A percentile compares a stretch with the other conserved stretches of the same genome.
phyloP scores from a whole-genome alignment of 805 yeast species.

The Barnettozyma vustinii region DNA sequence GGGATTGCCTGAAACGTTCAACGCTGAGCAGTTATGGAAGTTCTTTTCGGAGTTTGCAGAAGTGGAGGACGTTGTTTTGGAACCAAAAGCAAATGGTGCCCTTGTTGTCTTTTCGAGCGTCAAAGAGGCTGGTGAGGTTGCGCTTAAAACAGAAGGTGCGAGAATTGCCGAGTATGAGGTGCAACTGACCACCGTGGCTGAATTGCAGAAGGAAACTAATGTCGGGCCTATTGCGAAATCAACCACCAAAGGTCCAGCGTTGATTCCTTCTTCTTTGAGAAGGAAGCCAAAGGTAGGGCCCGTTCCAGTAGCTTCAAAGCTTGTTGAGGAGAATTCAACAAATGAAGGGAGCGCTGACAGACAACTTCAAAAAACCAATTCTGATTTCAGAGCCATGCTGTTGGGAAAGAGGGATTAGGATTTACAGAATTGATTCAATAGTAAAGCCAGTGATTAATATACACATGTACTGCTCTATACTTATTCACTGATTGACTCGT shows the following conservation, averaged over 20 bases:
- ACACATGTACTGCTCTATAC: not conserved
- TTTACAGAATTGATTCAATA: not conserved
- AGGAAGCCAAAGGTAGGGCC: conserved; percentile 4
- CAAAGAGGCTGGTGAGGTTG: conserved; percentile 46
- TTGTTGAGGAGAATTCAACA: not conserved
- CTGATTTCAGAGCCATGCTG: conserved; percentile 24
- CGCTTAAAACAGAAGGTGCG: conserved; percentile 36
- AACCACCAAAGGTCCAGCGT: not conserved
- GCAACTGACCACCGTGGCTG: conserved; percentile 30
- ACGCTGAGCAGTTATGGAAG: conserved; percentile 28
- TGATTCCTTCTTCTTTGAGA: conserved; percentile 7
- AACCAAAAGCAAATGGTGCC: conserved; percentile 43
- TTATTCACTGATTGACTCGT: conserved; percentile 29
- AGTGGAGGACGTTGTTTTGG: conserved; percentile 38
- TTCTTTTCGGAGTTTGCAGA: conserved; percentile 31
- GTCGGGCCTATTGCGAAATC: not conserved
- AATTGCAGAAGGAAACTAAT: conserved; percentile 19
- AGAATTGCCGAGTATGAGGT: conserved; percentile 31
- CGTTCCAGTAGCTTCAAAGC: not conserved
- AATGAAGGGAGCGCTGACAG: not conserved
- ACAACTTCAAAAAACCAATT: conserved; percentile 15
- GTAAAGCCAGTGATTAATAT: not conserved
- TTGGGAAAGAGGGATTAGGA: conserved; percentile 11
- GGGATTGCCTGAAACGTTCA: conserved; percentile 34
- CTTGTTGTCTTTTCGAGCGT: conserved; percentile 41